Conservation (phyloP, 2,329 filamentous ascomycete genomes). For the Pleomassaria siparia region DNA sequence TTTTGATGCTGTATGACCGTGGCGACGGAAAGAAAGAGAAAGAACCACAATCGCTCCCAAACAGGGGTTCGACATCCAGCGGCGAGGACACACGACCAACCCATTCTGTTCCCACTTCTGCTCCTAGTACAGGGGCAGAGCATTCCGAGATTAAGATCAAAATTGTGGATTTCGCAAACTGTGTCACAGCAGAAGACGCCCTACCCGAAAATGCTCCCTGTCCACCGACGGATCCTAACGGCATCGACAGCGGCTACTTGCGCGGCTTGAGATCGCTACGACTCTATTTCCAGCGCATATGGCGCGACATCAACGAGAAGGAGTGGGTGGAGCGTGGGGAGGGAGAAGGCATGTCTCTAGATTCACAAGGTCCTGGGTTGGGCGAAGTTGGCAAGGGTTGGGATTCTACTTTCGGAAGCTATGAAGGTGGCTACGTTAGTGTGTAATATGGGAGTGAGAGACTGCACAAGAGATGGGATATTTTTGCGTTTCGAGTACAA, state of each 20-base stretch:
- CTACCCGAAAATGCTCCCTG: slow-evolving; percentile 63
- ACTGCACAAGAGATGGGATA: not conserved
- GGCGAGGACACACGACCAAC: slow-evolving; percentile 23
- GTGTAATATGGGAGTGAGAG: slow-evolving; percentile 26
- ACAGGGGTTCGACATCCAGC: slow-evolving; percentile 15
- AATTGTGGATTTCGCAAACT: slow-evolving; percentile 98
- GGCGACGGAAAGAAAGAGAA: slow-evolving; percentile 57
- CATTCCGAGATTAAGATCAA: slow-evolving; percentile 76
- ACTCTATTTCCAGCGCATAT: slow-evolving; percentile 84
- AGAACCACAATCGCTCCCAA: slow-evolving; percentile 12
- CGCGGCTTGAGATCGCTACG: slow-evolving; percentile 77
- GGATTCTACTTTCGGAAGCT: slow-evolving; percentile 37
- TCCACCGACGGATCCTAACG: slow-evolving; percentile 76
- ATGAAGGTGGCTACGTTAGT: slow-evolving; percentile 42
- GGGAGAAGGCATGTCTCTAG: slow-evolving; percentile 41
- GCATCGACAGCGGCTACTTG: slow-evolving; percentile 86
- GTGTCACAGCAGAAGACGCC: slow-evolving; percentile 81
- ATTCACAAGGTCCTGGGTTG: slow-evolving; percentile 36
- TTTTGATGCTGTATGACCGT: slow-evolving; percentile 96
- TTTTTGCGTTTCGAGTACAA: not conserved
- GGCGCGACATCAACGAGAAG: slow-evolving; percentile 66
- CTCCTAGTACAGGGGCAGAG: slow-evolving; percentile 19
- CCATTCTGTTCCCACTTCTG: slow-evolving; percentile 30
- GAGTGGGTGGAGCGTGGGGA: slow-evolving; percentile 49
- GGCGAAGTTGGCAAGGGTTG: slow-evolving; percentile 35